Base-by-base conservation (phyloP, 2,329 filamentous ascomycete species). In the Aulographum hederae region DNA sequence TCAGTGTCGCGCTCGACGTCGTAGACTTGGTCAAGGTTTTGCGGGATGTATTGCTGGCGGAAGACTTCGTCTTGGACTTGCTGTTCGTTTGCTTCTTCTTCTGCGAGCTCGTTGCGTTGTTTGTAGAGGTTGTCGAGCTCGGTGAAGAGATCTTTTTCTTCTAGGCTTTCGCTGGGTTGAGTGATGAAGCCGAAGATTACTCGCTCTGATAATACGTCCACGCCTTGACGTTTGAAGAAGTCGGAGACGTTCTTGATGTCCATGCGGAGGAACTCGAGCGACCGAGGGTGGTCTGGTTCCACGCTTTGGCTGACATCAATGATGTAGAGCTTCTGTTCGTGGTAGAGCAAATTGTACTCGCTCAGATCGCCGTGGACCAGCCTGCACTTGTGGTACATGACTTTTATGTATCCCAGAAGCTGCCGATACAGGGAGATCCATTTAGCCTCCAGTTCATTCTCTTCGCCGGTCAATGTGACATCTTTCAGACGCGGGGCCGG, bases 271-370 rank as follows among this genome's bases (percentile, higher is more conserved):
- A 98, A 98, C 50, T 95, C 86, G 18, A 92, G 65, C 2, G 80
- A 86, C 35, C 81, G 70, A 0, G 89, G 89, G 52, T 98, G 89
- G 44, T 95, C 86, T 43, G 91, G 85, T 59, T 95, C 91, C 14
- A 98, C 89, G 47, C 79, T 89, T 58, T 98, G 89, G 34, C 82
- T 93, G 27, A 98, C 89, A 54, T 98, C 89, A 52, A 98, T 98
- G 46, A 98, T 78, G 62, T 81, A 93, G 1, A 94, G 69, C 44
- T 70, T 72, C 36, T 70, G 64, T 34, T 82, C 67, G 59, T 94
- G 68, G 59, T 91, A 98, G 14, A 98, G 67, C 32, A 95, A 71
- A 48, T 98, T 98, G 69, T 98, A 98, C 65, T 98, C 89, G 61
- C 81, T 92, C 50, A 98, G 53, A 69, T 98, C 89, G 31, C 85